Percentiles rank a stretch among this genome's conserved stretches.
Conservation (phyloP, 2,329 filamentous ascomycete genomes). For the Byssochlamys sp. region DNA sequence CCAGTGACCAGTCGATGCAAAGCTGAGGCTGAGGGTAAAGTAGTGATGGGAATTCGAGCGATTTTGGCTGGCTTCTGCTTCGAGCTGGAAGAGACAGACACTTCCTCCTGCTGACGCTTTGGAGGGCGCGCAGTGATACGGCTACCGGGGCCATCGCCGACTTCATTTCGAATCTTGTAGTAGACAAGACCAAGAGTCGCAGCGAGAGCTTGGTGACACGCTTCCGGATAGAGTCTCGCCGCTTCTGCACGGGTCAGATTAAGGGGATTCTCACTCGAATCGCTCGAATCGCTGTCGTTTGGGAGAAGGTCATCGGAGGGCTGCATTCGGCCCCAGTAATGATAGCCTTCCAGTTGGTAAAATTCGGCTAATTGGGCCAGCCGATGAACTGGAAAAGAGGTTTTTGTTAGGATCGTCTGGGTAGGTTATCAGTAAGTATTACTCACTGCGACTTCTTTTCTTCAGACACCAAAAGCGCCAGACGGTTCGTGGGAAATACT, state of each 20-base stretch:
- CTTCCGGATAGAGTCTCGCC: slow-evolving; percentile 26
- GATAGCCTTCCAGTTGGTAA: slow-evolving; percentile 30
- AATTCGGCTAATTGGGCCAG: slow-evolving; percentile 31
- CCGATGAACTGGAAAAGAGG: slow-evolving; percentile 24
- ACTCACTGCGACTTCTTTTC: slow-evolving; percentile 32
- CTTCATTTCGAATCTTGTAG: slow-evolving; percentile 33
- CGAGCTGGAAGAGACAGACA: slow-evolving; percentile 20
- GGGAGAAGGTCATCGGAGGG: slow-evolving; percentile 16
- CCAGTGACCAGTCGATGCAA: slow-evolving; percentile 25
- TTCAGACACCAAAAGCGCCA: slow-evolving; percentile 36
- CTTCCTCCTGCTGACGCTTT: slow-evolving; percentile 29
- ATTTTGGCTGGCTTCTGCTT: slow-evolving; percentile 29
- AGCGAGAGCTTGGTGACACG: slow-evolving; percentile 31
- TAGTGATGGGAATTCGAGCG: slow-evolving; percentile 20
- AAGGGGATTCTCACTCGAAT: slow-evolving; percentile 27
- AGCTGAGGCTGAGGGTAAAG: slow-evolving; percentile 20
- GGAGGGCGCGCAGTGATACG: slow-evolving; percentile 20
- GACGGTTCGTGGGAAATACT: slow-evolving; percentile 30
- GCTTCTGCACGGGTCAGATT: slow-evolving; percentile 28
- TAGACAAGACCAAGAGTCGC: slow-evolving; percentile 32
- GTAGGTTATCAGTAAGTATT: neutral
- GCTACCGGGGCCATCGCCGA: slow-evolving; percentile 23
- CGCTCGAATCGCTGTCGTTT: slow-evolving; percentile 30
- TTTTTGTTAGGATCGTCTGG: slow-evolving; percentile 3
- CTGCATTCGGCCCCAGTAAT: slow-evolving; percentile 30